Base-by-base conservation (phyloP, 768 basidiomycete genomes). In the Tylopilus felleus region DNA sequence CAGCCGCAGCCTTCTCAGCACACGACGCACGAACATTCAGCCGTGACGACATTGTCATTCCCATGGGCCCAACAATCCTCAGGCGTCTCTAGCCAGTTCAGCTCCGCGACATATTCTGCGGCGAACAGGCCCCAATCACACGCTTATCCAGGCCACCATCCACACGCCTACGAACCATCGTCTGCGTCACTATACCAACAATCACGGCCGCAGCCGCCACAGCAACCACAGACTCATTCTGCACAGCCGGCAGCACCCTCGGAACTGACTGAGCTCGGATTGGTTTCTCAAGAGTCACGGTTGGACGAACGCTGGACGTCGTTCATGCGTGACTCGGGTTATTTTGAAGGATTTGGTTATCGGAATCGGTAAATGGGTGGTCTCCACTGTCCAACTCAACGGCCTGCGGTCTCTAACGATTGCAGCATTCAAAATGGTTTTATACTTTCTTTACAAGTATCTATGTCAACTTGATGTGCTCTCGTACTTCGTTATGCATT, bases 311-410 rank as follows among this genome's bases (percentile, higher is more conserved):
- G 80, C 22, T 85, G 83, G 83, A 77, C 77, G 51, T 78, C 77
- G 27, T 84, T 85, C 60, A 81, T 85, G 80, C 77, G 79, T 22
- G 78, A 83, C 51, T 80, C 78, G 8, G 79, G 81, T 3, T 71
- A 75, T 56, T 64, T 78, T 29, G 75, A 74, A 54, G 68, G 66
- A 14, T 69, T 68, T 31, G 68, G 65, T 7, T 70, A 64, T 47
- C 60, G 70, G 23, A 21, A 41, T 47, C 63, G 65, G 39, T 71
- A 38, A 60, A 10, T 6, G 29, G 1, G 16, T 5, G 33, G 21
- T n/a, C n/a, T n/a, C n/a, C n/a, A n/a, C 8, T 44, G 16, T 10
- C 25, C 22, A 21, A 17, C 46, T 9, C 13, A n/a, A 17, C 14
- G 53, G 49, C 28, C 13, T 23, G 23, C 19, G 16, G 21, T 41